Base-by-base conservation (phyloP, 164 flowering plant species). In the Warburgia ugandensis region DNA sequence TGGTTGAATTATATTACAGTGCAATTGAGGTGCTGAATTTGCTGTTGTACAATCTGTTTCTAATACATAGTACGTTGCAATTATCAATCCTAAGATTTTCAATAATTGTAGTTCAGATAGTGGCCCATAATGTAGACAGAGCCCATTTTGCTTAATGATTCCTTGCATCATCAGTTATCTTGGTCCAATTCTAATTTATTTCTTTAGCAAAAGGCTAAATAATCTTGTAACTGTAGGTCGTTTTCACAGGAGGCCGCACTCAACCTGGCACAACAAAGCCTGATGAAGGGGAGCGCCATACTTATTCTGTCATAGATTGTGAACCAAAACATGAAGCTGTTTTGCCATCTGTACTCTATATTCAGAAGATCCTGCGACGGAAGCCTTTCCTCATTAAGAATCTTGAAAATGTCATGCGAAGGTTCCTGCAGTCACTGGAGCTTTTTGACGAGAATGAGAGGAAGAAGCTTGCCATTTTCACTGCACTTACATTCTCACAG, bases 251-350 rank as follows among this genome's bases (percentile, higher is more conserved):
- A 45, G 90, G 94, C 16, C 92, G 96, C 23, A 84, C 95, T 31
- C 98, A 91, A 75, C 96, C 96, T 71, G 96, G 98, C 55, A 91
- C 98, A 36, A 81, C 79, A 27, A 91, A 91, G 55, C 73, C 92
- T 66, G 98, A 91, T 77, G 98, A 91, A 77, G 98, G 98, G 65
- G 98, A 87, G 74, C 86, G 84, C 58, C 98, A 87, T 52, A 60
- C 84, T 51, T 83, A 69, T 69, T 87, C 98, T 62, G 65, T 91
- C 56, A 55, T 91, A 64, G 95, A 84, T 54, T 77, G 84, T 72
- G 92, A 87, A 54, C 80, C 98, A 14, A 75, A 42, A 37, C 84
- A 90, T 59, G 98, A 87, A 69, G 72, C 72, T 28, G 78, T 91
- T 62, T 64, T 85, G 65, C 95, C 95, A n/a, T 91, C 74, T 77